phyloP scores from a whole-genome alignment of 257 asterid genomes.

The Solanum medicagineum region DNA sequence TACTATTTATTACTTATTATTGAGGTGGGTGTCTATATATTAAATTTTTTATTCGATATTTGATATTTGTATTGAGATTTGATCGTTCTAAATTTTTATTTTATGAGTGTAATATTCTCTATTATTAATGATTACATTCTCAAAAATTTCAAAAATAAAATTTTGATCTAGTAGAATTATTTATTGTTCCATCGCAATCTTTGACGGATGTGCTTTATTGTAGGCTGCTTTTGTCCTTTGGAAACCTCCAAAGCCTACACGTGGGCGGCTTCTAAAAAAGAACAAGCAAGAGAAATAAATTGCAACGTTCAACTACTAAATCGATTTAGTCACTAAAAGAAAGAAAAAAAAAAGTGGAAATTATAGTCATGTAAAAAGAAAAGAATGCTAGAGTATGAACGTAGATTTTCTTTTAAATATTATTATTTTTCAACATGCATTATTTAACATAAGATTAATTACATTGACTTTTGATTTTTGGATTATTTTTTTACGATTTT shows the following conservation, averaged over 20 bases:
- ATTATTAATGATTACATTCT: neutral
- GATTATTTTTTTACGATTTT: too few relatives aligned
- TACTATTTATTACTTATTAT: neutral
- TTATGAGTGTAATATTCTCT: neutral
- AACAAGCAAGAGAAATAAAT: neutral
- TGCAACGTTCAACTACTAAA: neutral
- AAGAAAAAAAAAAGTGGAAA: neutral
- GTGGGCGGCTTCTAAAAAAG: neutral
- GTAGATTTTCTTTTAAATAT: neutral
- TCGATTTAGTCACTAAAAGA: neutral
- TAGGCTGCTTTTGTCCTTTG: neutral
- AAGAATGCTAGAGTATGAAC: neutral
- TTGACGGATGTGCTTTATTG: neutral
- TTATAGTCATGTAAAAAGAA: neutral
- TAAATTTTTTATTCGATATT: fast-evolving
- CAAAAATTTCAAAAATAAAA: neutral
- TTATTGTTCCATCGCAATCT: neutral
- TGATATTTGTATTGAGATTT: fast-evolving
- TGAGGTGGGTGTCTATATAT: too few relatives aligned
- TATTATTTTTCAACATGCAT: neutral
- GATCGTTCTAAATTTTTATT: neutral
- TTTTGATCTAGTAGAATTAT: fast-evolving
- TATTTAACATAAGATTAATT: neutral
- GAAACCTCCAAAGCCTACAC: neutral
- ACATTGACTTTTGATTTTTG: too few relatives aligned